A percentile compares a stretch with the other conserved stretches of the same genome.
phyloP scores from a whole-genome alignment of 441 rosid genomes.

The Croton laevigatus region DNA sequence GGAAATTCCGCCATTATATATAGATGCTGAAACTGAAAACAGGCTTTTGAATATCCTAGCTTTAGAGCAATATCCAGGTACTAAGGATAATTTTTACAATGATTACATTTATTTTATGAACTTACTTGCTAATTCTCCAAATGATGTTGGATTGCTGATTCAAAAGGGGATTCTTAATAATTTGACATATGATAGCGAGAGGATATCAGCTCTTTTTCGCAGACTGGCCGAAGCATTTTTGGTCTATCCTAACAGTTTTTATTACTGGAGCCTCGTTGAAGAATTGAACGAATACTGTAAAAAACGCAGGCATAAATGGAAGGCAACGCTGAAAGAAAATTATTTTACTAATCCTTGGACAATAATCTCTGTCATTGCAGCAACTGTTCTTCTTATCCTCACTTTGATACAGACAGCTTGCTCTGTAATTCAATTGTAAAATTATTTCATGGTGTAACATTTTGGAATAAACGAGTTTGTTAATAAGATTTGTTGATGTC shows the following conservation, averaged over 20 bases:
- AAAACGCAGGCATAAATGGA: background rate
- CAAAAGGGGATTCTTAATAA: background rate
- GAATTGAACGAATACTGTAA: background rate
- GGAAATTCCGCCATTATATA: background rate
- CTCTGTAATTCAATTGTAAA: no score
- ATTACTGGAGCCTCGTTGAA: background rate
- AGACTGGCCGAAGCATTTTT: background rate
- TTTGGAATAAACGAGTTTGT: no score
- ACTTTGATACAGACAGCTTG: background rate
- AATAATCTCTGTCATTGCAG: background rate
- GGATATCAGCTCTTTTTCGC: background rate
- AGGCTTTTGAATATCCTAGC: background rate
- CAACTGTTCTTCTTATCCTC: background rate
- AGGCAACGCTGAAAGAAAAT: background rate
- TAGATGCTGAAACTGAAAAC: background rate
- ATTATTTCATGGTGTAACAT: no score
- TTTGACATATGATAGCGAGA: background rate
- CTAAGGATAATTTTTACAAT: background rate
- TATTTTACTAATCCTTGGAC: background rate
- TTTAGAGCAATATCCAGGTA: background rate
- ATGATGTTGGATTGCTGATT: background rate
- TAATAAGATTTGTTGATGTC: no score
- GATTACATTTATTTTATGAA: background rate
- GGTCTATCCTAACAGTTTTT: background rate
- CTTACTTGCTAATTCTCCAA: background rate